A percentile compares a stretch with the other conserved stretches of the same genome.
These are phyloP conservation scores for Phytopythium kandeliae DNA, from an alignment of 352 stramenopile species.

Conservation along the genomic window DNA sequence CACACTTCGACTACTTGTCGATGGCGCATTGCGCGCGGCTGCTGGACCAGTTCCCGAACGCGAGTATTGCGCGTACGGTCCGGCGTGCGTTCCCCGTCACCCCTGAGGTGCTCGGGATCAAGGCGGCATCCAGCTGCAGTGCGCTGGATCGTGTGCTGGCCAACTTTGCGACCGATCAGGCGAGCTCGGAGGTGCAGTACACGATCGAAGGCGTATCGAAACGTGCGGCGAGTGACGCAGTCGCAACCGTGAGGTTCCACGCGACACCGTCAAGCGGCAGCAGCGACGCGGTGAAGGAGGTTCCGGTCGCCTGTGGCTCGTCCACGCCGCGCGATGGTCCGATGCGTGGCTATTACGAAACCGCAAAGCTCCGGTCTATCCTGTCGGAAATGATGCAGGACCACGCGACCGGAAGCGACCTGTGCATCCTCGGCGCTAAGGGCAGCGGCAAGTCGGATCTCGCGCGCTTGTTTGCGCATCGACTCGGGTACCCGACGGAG, in stretches of 20 bases:
- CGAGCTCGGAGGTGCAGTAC: constrained; percentile 10
- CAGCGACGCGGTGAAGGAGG: constrained; percentile 8
- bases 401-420: constrained; percentile 62
- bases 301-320: constrained; percentile 40
- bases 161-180: constrained; percentile 6
- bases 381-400: constrained; percentile 76
- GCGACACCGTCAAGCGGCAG: neutral
- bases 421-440: constrained; percentile 79
- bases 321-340: constrained; percentile 14
- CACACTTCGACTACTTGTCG: constrained; percentile 64
- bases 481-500: constrained; percentile 81
- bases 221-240: constrained; percentile 9
- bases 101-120: constrained; percentile 34
- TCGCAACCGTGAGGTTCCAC: constrained; percentile 19
- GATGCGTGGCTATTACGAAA: constrained; percentile 56
- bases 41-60: constrained; percentile 39
- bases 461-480: constrained; percentile 53
- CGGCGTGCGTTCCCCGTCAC: constrained; percentile 54
- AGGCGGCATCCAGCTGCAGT: constrained; percentile 36
- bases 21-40: constrained; percentile 54
- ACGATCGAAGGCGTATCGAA: constrained; percentile 31
- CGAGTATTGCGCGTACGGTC: constrained; percentile 28
- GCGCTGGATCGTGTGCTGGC: constrained; percentile 49
- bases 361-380: constrained; percentile 33
- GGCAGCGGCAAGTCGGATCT: constrained; percentile 82